Conservation (phyloP, 1,284 basidiomycete genomes). For the Puccinia novopanici region DNA sequence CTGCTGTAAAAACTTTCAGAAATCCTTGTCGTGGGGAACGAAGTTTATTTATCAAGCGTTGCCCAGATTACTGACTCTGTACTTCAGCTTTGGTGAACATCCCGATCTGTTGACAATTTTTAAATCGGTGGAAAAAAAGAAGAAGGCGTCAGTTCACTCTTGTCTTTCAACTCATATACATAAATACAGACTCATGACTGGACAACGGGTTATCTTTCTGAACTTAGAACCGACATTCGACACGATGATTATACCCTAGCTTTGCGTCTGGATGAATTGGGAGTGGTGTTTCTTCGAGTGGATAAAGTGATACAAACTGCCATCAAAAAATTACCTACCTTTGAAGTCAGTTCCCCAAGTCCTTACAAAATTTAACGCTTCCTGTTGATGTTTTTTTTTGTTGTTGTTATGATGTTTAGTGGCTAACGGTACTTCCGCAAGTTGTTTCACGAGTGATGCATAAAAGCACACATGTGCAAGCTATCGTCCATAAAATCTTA, state of each 20-base stretch:
- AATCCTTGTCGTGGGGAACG: constrained; percentile 78
- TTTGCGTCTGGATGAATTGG: constrained; percentile 67
- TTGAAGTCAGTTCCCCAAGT: constrained; percentile 66
- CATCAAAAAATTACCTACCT: constrained; percentile 69
- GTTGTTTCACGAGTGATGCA: constrained; percentile 93
- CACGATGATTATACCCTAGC: constrained; percentile 55
- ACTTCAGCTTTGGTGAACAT: constrained; percentile 86
- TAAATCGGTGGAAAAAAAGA: constrained; percentile 53
- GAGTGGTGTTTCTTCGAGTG: constrained; percentile 60
- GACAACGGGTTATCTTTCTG: neutral
- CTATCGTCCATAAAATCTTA: constrained; percentile 72
- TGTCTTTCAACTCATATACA: constrained; percentile 23
- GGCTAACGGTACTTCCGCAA: constrained; percentile 95
- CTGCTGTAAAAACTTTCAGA: constrained; percentile 67
- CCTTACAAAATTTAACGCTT: neutral
- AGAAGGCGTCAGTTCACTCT: constrained; percentile 29
- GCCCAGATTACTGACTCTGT: constrained; percentile 89
- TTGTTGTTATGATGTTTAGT: constrained; percentile 64
- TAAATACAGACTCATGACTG: constrained; percentile 1
- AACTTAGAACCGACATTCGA: constrained; percentile 41
- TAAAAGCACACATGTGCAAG: constrained; percentile 70
- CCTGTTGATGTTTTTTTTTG: neutral
- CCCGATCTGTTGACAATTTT: constrained; percentile 56
- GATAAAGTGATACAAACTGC: constrained; percentile 59
- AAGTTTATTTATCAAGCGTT: constrained; percentile 97